Evolutionary conservation across 148 eudicot genomes (phyloP), one percentile per base, ranked within the genome.

Genomic region (Cornus kousa): DNA sequence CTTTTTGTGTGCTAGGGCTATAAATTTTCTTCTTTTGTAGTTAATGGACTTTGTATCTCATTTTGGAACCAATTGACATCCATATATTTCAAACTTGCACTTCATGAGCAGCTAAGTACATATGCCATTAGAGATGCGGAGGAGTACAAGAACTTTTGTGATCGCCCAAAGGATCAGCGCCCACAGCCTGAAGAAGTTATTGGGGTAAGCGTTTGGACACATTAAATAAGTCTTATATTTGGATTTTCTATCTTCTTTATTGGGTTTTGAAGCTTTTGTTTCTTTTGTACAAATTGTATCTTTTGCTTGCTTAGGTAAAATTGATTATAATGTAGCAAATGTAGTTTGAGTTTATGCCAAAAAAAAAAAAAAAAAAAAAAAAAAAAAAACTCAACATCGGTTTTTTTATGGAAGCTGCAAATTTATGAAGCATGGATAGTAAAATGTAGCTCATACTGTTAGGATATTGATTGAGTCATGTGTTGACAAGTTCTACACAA

Each of bases 101-200:
- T 75, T 9, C 5, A 77, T 73, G 22, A 78, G 71, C 91, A 97
- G 99, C 53, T 94, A 71, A 91, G 93, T 87, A 92, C 99, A 59
- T 88, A 94, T 84, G 99, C 95, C 77, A 97, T 94, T 67, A 88
- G 99, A 81, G 99, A 97, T 85, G 89, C 92, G 72, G 98, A 94
- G 83, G 99, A 97, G 80, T 97, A 97, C 86, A 97, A 90, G 84
- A 94, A 97, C 85, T 93, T 89, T 66, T 97, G 99, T 82, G 99
- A 97, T 88, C 93, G 99, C 37, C 83, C 98, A 76, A 97, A 84
- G 85, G 92, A 94, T 83, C 99, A 96, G 82, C 90, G 97, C 55
- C 99, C 99, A 74, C 95, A 90, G 78, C 93, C 99, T 67, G 99
- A 97, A 77, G 99, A 94, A 92, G 97, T 97, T 57, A 94, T 97